A percentile compares a stretch with the other conserved stretches of the same genome.
Conservation (phyloP, 2,329 filamentous ascomycete genomes). For the Fusarium piperis region DNA sequence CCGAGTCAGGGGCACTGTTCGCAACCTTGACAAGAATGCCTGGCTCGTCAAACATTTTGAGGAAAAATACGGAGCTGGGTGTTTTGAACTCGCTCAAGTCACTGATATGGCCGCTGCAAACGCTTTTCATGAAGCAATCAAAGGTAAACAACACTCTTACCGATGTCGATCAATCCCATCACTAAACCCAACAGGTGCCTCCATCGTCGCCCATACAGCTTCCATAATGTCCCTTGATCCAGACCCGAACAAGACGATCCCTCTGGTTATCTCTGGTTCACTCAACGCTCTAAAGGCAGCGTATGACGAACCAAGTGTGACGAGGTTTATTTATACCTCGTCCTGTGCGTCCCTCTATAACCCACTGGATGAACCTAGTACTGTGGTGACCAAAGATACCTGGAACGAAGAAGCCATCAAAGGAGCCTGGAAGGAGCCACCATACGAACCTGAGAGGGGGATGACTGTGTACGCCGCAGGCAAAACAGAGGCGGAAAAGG, state of each 20-base stretch:
- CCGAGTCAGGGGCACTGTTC: constrained; percentile 54
- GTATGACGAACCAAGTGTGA: constrained; percentile 46
- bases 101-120: constrained; percentile 42
- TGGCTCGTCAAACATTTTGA: constrained; percentile 44
- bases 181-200: constrained; percentile 19
- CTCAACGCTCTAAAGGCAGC: constrained; percentile 49
- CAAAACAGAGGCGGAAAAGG: constrained; percentile 48
- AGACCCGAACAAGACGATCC: constrained; percentile 53
- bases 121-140: constrained; percentile 40
- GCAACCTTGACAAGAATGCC: constrained; percentile 43
- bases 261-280: constrained; percentile 43
- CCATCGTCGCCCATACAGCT: constrained; percentile 52
- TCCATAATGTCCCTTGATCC: constrained; percentile 46
- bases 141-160: constrained; percentile 12
- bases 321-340: constrained; percentile 48
- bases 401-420: constrained; percentile 49
- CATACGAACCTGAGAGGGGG: constrained; percentile 42
- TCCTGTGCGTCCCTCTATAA: constrained; percentile 17
- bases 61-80: constrained; percentile 43
- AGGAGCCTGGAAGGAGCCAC: constrained; percentile 47
- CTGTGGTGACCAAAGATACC: constrained; percentile 1
- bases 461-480: constrained; percentile 47
- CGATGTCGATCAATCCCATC: background rate
- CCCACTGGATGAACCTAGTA: background rate
- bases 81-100: constrained; percentile 47